These are phyloP conservation scores for Monosporascus sp. DNA, from an alignment of 2,329 filamentous ascomycete species.

Conservation along the genomic window DNA sequence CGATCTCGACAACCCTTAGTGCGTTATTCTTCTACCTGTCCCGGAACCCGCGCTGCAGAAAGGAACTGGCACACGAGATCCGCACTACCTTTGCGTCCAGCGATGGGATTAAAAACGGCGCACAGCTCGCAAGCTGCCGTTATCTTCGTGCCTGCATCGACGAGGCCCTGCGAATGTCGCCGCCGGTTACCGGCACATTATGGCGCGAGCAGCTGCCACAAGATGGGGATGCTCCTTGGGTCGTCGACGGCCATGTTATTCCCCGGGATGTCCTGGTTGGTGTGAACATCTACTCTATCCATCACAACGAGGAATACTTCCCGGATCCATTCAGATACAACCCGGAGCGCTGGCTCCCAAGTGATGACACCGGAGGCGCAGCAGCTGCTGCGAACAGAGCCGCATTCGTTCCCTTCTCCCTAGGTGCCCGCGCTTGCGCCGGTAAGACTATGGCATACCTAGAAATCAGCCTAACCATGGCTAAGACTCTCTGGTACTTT, in stretches of 20 bases:
- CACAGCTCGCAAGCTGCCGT: neutral
- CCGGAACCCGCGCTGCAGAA: conserved; percentile 5
- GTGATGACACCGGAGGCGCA: neutral
- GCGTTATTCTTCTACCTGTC: conserved; percentile 15
- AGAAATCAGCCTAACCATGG: conserved; percentile 36
- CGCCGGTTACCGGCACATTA: conserved; percentile 1
- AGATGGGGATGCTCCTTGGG: neutral
- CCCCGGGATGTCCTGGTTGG: conserved; percentile 2
- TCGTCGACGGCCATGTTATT: conserved; percentile 1
- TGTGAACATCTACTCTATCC: conserved; percentile 3
- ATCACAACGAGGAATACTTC: conserved; percentile 3
- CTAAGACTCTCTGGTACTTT: conserved; percentile 33
- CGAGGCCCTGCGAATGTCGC: conserved; percentile 7
- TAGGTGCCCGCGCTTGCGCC: conserved; percentile 38
- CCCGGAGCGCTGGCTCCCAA: conserved; percentile 4
- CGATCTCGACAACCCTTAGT: conserved; percentile 11
- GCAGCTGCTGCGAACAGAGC: conserved; percentile 15
- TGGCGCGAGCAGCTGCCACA: neutral
- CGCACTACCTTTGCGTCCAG: conserved; percentile 1
- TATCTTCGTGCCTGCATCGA: conserved; percentile 8
- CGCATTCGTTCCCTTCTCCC: conserved; percentile 29
- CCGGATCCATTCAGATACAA: conserved; percentile 3
- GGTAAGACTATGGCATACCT: conserved; percentile 42
- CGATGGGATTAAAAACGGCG: conserved; percentile 1
- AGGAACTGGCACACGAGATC: conserved; percentile 5